Evolutionary conservation across 2,329 filamentous ascomycete genomes (phyloP), one percentile per base, ranked within the genome.

Genomic region (Pseudocercospora fuligena): DNA sequence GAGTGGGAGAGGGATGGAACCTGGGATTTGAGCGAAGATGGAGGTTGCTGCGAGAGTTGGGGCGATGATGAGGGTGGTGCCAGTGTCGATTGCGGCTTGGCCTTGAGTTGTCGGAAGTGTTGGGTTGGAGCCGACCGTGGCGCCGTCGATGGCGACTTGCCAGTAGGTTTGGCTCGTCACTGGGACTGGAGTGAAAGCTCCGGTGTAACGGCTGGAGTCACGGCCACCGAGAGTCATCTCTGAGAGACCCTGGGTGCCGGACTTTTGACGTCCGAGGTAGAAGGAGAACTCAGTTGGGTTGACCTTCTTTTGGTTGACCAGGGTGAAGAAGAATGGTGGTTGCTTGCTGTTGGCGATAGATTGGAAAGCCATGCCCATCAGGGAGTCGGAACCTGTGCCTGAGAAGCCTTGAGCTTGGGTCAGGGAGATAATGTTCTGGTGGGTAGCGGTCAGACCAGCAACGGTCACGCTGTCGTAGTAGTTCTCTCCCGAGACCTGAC

Each of bases 1-100:
- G 19, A 73, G 65, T 3, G 74, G 72, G n/a, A 78, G 63, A 3
- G 71, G 74, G 23, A 73, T 63, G 21, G 75, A 72, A 56, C 76
- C 77, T 8, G 76, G 75, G n/a, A 78, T 74, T 49, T 76, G 72
- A 1, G 75, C 69, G 68, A 76, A 77, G 69, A 78, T 75, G 7
- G 70, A 67, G 23, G 72, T 60, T 23, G 73, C 72, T 16, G 76
- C 76, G 33, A 69, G 59, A 46, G 73, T 74, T 51, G 77, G 76
- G 19, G 76, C 75, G 46, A 78, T 70, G 57, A 78, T 73, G 60
- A 78, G 72, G 21, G 76, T 77, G 12, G 74, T 77, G 43, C 72
- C 72, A 27, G 72, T 74, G 61, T 74, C 72, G 59, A 74, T 74
- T 43, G 72, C 72, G 29, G 69, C 69, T 54, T 73, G 68, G 40